Base-by-base conservation (phyloP, 352 stramenopile genomes). In the Thalassiosira pacifica region DNA sequence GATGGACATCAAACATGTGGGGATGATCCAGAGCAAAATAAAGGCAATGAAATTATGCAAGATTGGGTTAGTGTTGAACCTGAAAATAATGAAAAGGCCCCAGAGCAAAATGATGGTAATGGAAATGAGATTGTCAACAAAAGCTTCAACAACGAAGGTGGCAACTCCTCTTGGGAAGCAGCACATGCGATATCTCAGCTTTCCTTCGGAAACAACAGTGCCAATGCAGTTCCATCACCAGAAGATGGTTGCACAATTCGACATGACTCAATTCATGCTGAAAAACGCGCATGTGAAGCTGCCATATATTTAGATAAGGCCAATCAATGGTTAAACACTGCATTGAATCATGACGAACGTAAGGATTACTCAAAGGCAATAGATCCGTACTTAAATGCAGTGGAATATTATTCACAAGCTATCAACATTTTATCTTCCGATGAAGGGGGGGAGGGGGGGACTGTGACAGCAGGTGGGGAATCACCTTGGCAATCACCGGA, bases 311-410 rank as follows among this genome's bases (percentile, higher is more conserved):
- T 59, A 18, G 66, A 52, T 45, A 67, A 87, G 53, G 88, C 85
- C 9, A 90, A 87, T 74, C 29, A 55, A 19, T 72, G 57, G n/a
- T 76, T 93, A 0, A 19, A 45, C 16, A 29, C 57, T 65, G 88
- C 88, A 1, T 69, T 93, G 11, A 79, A 91, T 77, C 22, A 88
- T 0, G 88, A 93, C 48, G 83, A 93, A 83, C 66, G 48, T 11
- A 37, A 27, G 18, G 61, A 82, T 31, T 37, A 32, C 0, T 32
- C 84, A 53, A 37, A 67, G n/a, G 83, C 81, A 8, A 74, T 88
- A 48, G 19, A 79, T 0, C 42, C 55, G 13, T 93, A 93, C 55
- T 74, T 92, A 34, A 40, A 76, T 29, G 79, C 87, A 3, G 89
- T 80, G 24, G 63, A 90, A 63, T 63, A 80, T 4, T 92, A 90